phyloP scores from a whole-genome alignment of 129 eudicot species.

The Arctium minus region DNA sequence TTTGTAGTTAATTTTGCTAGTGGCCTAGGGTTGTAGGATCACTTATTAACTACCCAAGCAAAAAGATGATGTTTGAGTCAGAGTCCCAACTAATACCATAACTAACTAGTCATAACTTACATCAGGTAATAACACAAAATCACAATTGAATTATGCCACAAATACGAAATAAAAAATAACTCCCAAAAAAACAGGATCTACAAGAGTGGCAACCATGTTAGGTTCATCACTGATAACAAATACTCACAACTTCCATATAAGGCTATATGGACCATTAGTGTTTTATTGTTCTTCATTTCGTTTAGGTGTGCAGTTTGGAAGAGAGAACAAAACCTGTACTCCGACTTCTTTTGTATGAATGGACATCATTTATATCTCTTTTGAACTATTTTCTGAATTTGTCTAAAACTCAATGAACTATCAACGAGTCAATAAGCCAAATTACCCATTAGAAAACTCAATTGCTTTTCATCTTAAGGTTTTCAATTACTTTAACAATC shows the following conservation, averaged over 20 bases:
- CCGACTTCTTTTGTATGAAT: neutral
- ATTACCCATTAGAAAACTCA: neutral
- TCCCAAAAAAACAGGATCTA: neutral
- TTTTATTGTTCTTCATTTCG: neutral
- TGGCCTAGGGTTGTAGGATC: neutral
- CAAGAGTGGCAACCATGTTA: neutral
- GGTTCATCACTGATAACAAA: neutral
- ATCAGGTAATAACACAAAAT: neutral
- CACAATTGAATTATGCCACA: neutral
- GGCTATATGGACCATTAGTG: neutral
- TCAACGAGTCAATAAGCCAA: neutral
- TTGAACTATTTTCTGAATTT: neutral
- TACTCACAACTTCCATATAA: neutral
- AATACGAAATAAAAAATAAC: neutral
- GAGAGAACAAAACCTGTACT: neutral
- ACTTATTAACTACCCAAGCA: neutral
- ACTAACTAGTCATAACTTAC: neutral
- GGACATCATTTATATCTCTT: neutral
- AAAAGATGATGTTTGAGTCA: neutral
- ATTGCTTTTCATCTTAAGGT: neutral
- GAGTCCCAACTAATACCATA: neutral
- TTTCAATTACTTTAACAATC: slow-evolving; percentile 1
- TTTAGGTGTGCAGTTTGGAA: neutral
- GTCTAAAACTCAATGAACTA: neutral
- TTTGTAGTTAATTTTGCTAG: neutral